These are phyloP conservation scores for Colletotrichum neosansevieriae DNA, from an alignment of 2,329 filamentous ascomycete genomes.

Conservation along the genomic window DNA sequence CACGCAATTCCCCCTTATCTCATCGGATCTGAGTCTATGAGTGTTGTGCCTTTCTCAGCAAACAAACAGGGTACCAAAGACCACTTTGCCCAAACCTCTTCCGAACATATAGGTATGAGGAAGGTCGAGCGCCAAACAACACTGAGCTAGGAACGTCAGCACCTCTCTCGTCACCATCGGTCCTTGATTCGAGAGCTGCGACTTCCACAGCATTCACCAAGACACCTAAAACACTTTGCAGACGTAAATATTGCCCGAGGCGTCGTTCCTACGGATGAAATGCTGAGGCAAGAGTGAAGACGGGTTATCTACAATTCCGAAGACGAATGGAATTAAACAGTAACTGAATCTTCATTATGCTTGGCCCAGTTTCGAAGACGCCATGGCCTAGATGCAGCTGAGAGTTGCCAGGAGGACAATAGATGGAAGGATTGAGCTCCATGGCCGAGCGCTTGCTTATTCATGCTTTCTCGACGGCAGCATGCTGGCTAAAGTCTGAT, in stretches of 20 bases:
- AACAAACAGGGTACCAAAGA: constrained; percentile 43
- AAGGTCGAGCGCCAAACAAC: background rate
- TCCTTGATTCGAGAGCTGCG: constrained; percentile 18
- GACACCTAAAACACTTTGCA: constrained; percentile 17
- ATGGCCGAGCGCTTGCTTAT: background rate
- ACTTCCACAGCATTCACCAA: constrained; percentile 24
- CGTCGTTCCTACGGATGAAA: constrained; percentile 42
- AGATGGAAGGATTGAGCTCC: background rate
- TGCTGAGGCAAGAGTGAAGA: constrained; percentile 46
- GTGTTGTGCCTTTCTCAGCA: constrained; percentile 46
- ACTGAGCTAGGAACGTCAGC: background rate
- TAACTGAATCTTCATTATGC: constrained; percentile 47
- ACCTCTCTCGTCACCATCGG: background rate
- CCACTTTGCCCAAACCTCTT: constrained; percentile 42
- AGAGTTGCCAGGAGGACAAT: background rate
- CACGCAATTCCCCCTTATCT: constrained; percentile 46
- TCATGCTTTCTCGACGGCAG: background rate
- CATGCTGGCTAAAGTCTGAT: background rate
- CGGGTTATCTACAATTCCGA: constrained; percentile 44
- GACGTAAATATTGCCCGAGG: background rate
- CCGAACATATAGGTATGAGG: background rate
- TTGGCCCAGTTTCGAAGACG: constrained; percentile 43
- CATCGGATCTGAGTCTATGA: constrained; percentile 43
- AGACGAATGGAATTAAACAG: constrained; percentile 46
- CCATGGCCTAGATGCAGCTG: background rate